Base-by-base conservation (phyloP, 83 land plant genomes). In the Thuja plicata region DNA sequence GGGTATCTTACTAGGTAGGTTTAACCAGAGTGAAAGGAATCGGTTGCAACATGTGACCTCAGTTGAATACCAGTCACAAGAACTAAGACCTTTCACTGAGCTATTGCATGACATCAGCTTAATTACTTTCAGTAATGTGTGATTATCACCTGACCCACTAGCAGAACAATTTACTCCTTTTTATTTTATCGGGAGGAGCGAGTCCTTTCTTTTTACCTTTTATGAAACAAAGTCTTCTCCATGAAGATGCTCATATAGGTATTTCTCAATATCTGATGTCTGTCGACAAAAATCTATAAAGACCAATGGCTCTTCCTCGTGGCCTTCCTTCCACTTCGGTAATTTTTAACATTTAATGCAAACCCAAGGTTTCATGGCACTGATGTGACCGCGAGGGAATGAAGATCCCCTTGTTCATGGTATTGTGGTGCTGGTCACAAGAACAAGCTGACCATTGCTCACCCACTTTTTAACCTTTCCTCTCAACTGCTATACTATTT, bases 191-290 rank as follows among this genome's bases (percentile, higher is more conserved):
- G 86, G 57, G 86, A 84, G 86, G 30, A 24, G 86, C 2, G 57
- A 84, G 86, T 84, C 86, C 57, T 48, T 48, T 13, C n/a, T 66
- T 30, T 50, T 84, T 27, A 50, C 60, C 21, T 52, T 84, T 84
- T 48, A 21, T 30, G 30, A 84, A 76, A 38, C 86, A 84, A 30
- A 30, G 37, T 54, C 60, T 48, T 32, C 8, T 37, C 62, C 37
- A 32, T 84, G 38, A 48, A 84, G 86, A 84, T 84, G 60, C 86
- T 50, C 86, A 16, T 12, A 84, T 84, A n/a, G n/a, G n/a, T n/a
- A n/a, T 52, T 84, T 37, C 13, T 32, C 38, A 27, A 11, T 46
- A 46, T 27, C 16, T 46, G 24, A 32, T 81, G 50, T 17, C n/a
- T 27, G n/a, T 24, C 48, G 48, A 24, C 21, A 21, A 30, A 48